Conservation (phyloP, 2,329 filamentous ascomycete genomes). For the Aspergillus luchuensis region DNA sequence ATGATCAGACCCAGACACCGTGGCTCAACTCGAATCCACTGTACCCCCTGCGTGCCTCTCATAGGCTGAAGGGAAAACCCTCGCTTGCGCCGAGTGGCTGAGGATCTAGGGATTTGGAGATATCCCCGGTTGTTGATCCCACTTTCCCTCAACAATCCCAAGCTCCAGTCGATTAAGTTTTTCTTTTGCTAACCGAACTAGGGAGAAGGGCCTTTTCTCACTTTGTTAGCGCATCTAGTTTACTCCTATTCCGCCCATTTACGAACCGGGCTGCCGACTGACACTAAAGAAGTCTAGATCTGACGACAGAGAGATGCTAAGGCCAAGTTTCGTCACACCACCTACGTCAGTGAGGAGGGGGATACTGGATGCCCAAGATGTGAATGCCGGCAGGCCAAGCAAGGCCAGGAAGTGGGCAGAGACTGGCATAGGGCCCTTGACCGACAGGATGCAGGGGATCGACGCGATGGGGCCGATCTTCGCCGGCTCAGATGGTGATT, state of each 20-base stretch:
- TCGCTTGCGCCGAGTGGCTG: neutral
- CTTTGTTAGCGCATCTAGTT: neutral
- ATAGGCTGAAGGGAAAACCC: neutral
- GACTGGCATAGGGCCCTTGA: constrained; percentile 1
- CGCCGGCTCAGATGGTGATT: neutral
- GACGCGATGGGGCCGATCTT: constrained; percentile 4
- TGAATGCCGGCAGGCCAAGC: neutral
- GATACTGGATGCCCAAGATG: constrained; percentile 11
- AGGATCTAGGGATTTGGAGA: neutral
- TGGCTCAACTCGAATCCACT: neutral
- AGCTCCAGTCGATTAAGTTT: neutral
- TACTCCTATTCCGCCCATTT: neutral
- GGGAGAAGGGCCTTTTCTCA: neutral
- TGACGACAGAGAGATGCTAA: neutral
- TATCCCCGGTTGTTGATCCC: neutral
- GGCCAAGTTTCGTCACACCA: constrained; percentile 3
- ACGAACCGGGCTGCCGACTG: neutral
- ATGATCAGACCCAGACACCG: neutral
- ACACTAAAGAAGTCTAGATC: neutral
- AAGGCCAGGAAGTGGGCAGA: constrained; percentile 1
- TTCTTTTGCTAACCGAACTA: neutral
- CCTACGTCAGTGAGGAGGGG: constrained; percentile 8
- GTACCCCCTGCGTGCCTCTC: neutral
- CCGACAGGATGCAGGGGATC: constrained; percentile 14
- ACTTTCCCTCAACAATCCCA: neutral